Evolutionary conservation across 1,284 basidiomycete genomes (phyloP).

Genomic region (Clitocybe nebularis): DNA sequence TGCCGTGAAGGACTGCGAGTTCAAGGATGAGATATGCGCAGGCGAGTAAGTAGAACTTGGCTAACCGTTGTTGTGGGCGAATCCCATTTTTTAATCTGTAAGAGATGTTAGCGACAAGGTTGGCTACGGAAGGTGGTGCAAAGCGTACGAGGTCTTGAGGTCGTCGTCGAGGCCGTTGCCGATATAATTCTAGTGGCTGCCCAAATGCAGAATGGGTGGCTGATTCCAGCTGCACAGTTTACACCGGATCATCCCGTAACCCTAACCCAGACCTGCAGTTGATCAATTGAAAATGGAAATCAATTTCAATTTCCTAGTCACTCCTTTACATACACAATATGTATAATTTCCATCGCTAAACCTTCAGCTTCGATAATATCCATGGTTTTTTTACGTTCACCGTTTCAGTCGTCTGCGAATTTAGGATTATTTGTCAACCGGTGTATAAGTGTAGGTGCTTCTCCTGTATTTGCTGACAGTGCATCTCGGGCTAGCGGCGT

Average conservation of each 20-base stretch:
- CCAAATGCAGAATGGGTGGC: conserved; percentile 30
- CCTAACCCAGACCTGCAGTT: no score
- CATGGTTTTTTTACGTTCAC: no score
- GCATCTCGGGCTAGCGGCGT: no score
- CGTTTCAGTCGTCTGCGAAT: no score
- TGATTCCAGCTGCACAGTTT: conserved; percentile 33
- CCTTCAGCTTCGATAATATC: no score
- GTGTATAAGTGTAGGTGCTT: no score
- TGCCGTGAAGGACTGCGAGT: conserved; percentile 75
- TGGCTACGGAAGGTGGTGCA: conserved; percentile 6
- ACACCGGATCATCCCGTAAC: conserved; percentile 29
- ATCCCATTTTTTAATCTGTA: conserved; percentile 63
- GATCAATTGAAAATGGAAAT: no score
- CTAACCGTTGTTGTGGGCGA: conserved; percentile 78
- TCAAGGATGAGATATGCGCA: not conserved
- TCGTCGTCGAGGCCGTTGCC: conserved; percentile 36
- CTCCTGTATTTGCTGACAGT: no score
- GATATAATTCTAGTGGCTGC: conserved; percentile 22
- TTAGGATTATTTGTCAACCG: no score
- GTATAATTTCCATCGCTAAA: no score
- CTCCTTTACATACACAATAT: no score
- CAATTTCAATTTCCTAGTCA: no score
- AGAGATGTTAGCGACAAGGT: conserved; percentile 1
- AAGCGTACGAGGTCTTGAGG: conserved; percentile 38
- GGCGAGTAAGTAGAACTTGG: conserved; percentile 10